These are phyloP conservation scores for Corrigiola litoralis DNA, from an alignment of 179 eudicot genomes.

Conservation along the genomic window DNA sequence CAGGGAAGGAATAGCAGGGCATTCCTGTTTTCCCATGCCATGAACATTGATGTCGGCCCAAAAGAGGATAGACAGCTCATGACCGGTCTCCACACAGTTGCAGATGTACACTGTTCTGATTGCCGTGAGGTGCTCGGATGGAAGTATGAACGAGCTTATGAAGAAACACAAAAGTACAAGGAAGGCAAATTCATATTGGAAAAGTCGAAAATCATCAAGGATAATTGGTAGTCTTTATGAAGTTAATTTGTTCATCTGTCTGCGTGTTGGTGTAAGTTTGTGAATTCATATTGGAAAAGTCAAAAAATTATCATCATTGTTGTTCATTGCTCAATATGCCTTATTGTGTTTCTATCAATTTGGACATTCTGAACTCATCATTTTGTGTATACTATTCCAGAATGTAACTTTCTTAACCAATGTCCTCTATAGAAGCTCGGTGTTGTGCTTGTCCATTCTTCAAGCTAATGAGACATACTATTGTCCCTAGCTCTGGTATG, in stretches of 20 bases:
- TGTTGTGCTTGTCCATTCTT: neutral
- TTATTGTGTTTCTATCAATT: neutral
- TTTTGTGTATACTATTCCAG: neutral
- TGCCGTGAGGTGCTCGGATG: constrained; percentile 37
- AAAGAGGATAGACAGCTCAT: constrained; percentile 38
- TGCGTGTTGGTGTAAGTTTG: neutral
- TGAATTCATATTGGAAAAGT: too few relatives aligned
- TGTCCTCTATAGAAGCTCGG: neutral
- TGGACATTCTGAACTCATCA: neutral
- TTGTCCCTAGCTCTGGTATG: too few relatives aligned
- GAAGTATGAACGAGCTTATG: constrained; percentile 43
- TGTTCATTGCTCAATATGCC: neutral
- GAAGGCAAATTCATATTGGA: constrained; percentile 41
- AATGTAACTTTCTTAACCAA: neutral
- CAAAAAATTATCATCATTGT: neutral
- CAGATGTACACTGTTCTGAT: constrained; percentile 35
- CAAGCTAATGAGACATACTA: too few relatives aligned
- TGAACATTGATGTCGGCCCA: constrained; percentile 36
- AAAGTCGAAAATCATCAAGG: constrained; percentile 34
- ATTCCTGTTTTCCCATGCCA: constrained; percentile 38
- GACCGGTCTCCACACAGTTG: constrained; percentile 46
- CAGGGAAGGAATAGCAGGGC: constrained; percentile 40
- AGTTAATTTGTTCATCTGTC: neutral
- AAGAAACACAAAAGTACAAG: constrained; percentile 39
- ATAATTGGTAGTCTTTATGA: constrained; percentile 21